These are phyloP conservation scores for Leishmania turanica DNA, from an alignment of 208 protist species.

Conservation along the genomic window DNA sequence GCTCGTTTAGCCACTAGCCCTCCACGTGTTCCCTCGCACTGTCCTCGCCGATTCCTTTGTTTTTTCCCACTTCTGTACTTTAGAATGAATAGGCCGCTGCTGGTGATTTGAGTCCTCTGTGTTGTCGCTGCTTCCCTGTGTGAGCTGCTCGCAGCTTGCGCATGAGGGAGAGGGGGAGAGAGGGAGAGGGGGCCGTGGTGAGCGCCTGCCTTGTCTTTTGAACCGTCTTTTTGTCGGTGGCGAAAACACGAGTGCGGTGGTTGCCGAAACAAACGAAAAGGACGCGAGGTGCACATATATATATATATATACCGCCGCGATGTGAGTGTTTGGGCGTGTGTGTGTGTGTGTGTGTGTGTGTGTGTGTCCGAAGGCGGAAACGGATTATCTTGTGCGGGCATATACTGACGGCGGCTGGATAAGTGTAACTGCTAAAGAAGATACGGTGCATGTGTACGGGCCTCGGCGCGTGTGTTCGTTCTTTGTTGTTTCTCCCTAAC, in stretches of 20 bases:
- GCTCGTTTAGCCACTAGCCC: background rate
- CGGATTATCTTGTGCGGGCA: background rate
- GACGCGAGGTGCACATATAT: background rate
- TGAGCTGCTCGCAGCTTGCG: background rate
- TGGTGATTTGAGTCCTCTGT: background rate
- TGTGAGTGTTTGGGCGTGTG: background rate
- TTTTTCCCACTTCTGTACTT: background rate
- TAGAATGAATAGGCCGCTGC: background rate
- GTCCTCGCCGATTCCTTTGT: background rate
- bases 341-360: background rate
- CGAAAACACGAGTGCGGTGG: background rate
- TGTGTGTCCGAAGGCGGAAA: background rate
- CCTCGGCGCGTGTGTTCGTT: background rate
- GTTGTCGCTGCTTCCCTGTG: background rate
- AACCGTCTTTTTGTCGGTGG: background rate
- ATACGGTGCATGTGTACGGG: background rate
- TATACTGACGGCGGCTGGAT: background rate
- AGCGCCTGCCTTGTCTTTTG: background rate
- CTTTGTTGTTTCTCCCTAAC: background rate
- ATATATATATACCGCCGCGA: too few species aligned
- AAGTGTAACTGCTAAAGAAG: background rate
- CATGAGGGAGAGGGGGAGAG: background rate
- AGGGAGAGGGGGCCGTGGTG: background rate
- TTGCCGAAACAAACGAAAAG: background rate
- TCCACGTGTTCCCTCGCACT: background rate